A percentile compares a stretch with the other conserved stretches of the same genome.
phyloP scores from a whole-genome alignment of 1,284 basidiomycete species.

The Ustilago tritici region DNA sequence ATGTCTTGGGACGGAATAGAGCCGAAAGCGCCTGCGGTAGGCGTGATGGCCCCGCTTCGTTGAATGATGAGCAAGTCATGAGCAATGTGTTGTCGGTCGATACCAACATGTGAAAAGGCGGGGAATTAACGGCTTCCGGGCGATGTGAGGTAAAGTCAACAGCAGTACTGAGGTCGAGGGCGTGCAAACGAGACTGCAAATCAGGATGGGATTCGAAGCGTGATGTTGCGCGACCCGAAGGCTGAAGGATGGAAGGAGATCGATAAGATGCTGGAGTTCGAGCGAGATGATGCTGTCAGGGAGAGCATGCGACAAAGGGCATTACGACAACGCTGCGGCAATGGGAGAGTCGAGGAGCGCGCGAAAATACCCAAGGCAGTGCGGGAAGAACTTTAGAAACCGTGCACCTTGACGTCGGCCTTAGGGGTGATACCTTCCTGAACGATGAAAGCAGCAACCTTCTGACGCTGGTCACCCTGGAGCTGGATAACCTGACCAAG shows the following conservation, averaged over 20 bases:
- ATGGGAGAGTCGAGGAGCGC: not conserved
- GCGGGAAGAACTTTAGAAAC: constrained; percentile 54
- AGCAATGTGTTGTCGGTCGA: not conserved
- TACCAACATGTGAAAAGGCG: not conserved
- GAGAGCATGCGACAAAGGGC: constrained; percentile 22
- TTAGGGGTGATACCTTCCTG: constrained; percentile 66
- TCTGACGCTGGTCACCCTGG: constrained; percentile 97
- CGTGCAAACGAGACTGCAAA: not conserved
- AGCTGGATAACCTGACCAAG: constrained; percentile 98
- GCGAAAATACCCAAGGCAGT: not conserved
- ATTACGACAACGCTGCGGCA: constrained; percentile 21
- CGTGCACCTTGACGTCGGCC: constrained; percentile 69
- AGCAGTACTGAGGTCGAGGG: not conserved
- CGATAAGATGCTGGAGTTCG: constrained; percentile 1
- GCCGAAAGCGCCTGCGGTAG: constrained; percentile 8
- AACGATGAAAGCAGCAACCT: constrained; percentile 75
- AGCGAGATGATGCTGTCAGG: constrained; percentile 21
- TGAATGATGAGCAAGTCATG: not conserved
- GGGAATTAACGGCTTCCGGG: no score
- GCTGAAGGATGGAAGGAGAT: not conserved
- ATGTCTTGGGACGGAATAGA: constrained; percentile 3
- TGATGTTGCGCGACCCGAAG: not conserved
- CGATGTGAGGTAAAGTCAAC: no score
- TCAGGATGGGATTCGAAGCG: not conserved
- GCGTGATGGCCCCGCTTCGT: constrained; percentile 38